Percentiles rank a stretch among this genome's conserved stretches.
phyloP scores from a whole-genome alignment of 2,329 filamentous ascomycete species.

The Aspergillus fructus region DNA sequence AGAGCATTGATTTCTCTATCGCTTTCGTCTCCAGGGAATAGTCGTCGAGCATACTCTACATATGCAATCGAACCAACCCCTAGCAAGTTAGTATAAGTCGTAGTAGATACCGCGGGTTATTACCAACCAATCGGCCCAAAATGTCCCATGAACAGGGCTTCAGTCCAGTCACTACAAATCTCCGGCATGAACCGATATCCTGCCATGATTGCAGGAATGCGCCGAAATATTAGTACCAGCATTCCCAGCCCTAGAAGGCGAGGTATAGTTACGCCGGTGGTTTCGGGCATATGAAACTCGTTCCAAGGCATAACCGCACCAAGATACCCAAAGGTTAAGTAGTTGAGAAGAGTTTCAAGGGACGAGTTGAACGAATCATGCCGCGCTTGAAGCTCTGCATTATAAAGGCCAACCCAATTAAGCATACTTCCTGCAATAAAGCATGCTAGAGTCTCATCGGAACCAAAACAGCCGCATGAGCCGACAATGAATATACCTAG shows the following conservation, averaged over 20 bases:
- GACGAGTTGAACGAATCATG: slow-evolving; percentile 62
- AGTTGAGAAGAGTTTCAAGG: slow-evolving; percentile 60
- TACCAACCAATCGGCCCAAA: slow-evolving; percentile 45
- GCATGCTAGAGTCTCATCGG: slow-evolving; percentile 61
- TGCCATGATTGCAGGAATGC: slow-evolving; percentile 57
- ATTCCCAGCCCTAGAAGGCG: slow-evolving; percentile 54
- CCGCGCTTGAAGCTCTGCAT: slow-evolving; percentile 54
- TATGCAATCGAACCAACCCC: slow-evolving; percentile 48
- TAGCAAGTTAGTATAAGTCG: slow-evolving; percentile 15
- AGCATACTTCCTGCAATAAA: slow-evolving; percentile 60
- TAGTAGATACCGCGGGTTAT: background rate
- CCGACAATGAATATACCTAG: slow-evolving; percentile 59
- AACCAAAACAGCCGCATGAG: slow-evolving; percentile 57
- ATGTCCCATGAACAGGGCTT: slow-evolving; percentile 63
- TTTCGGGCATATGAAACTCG: slow-evolving; percentile 53
- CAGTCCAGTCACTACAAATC: slow-evolving; percentile 54
- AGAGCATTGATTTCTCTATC: slow-evolving; percentile 43
- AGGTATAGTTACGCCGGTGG: slow-evolving; percentile 53
- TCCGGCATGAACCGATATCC: slow-evolving; percentile 57
- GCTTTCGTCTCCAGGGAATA: slow-evolving; percentile 45
- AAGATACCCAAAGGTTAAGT: slow-evolving; percentile 61
- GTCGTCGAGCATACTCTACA: slow-evolving; percentile 45
- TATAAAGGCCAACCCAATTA: slow-evolving; percentile 64
- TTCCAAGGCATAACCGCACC: slow-evolving; percentile 57
- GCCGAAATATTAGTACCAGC: slow-evolving; percentile 55